Conservation (phyloP, 1,284 basidiomycete genomes). For the Cerioporus squamosus region DNA sequence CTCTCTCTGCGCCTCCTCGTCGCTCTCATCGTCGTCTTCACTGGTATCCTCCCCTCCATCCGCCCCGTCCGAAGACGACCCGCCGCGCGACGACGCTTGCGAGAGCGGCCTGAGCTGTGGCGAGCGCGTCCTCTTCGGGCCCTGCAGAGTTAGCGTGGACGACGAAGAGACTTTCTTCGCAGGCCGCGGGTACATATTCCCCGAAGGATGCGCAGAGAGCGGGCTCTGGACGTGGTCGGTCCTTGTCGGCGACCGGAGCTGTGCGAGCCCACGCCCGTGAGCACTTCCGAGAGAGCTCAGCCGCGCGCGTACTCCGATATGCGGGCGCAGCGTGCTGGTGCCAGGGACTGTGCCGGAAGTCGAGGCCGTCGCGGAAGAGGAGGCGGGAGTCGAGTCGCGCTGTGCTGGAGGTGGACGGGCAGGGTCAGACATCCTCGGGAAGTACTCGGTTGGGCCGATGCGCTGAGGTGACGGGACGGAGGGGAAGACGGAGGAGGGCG, state of each 20-base stretch:
- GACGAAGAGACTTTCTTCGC: slow-evolving; percentile 64
- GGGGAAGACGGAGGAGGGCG: slow-evolving; percentile 33
- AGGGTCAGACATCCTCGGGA: slow-evolving; percentile 23
- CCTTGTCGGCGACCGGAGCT: slow-evolving; percentile 7
- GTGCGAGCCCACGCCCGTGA: slow-evolving; percentile 13
- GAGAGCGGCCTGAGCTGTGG: slow-evolving; percentile 44
- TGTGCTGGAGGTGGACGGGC: slow-evolving; percentile 12
- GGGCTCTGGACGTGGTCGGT: slow-evolving; percentile 14
- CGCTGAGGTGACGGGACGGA: slow-evolving; percentile 27
- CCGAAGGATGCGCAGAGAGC: slow-evolving; percentile 39
- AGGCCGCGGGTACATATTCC: slow-evolving; percentile 25
- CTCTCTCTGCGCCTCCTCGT: slow-evolving; percentile 58
- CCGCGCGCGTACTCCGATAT: slow-evolving; percentile 64
- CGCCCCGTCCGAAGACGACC: slow-evolving; percentile 22
- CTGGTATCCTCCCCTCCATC: slow-evolving; percentile 4
- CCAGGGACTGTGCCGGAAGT: slow-evolving; percentile 22
- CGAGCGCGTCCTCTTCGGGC: slow-evolving; percentile 42
- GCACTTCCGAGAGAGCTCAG: slow-evolving; percentile 63
- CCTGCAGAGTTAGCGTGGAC: slow-evolving; percentile 69
- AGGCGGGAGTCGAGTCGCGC: slow-evolving; percentile 11
- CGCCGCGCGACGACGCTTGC: slow-evolving; percentile 52
- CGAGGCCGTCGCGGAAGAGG: slow-evolving; percentile 10
- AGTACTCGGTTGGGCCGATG: slow-evolving; percentile 21
- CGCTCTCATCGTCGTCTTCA: slow-evolving; percentile 29
- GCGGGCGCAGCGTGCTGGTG: slow-evolving; percentile 37